Percentiles rank a stretch among this genome's conserved stretches.
phyloP scores from a whole-genome alignment of 352 stramenopile species.

The Phytophthora idaei region DNA sequence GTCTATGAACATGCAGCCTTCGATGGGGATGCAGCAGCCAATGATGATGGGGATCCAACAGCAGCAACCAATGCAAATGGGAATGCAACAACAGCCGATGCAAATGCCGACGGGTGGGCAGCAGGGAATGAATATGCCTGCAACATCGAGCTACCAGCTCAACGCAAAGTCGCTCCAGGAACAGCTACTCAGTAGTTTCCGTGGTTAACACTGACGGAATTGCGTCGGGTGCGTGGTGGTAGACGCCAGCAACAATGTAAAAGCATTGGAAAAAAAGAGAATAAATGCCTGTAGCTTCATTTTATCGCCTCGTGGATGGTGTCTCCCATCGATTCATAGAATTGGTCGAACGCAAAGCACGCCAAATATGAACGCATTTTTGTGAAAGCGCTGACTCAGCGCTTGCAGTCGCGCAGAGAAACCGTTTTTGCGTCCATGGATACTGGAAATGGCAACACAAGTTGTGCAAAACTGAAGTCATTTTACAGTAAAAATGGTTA shows the following conservation, averaged over 20 bases:
- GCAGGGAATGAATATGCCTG: constrained; percentile 22
- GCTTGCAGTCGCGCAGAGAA: too few species aligned
- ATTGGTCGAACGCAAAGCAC: too few species aligned
- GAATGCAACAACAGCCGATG: constrained; percentile 23
- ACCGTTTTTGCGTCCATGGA: too few species aligned
- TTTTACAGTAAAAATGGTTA: too few species aligned
- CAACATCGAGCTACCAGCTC: constrained; percentile 20
- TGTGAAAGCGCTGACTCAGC: too few species aligned
- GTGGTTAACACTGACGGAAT: constrained; percentile 5
- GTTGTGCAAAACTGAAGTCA: too few species aligned
- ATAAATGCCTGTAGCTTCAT: too few species aligned
- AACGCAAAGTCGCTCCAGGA: constrained; percentile 32
- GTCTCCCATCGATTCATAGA: too few species aligned
- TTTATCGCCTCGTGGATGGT: too few species aligned
- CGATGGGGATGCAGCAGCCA: constrained; percentile 18
- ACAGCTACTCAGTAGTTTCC: constrained; percentile 31
- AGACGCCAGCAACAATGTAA: neutral
- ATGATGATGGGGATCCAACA: constrained; percentile 18
- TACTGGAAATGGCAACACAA: too few species aligned
- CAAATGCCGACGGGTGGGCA: neutral
- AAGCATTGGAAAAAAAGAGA: too few species aligned
- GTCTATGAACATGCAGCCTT: constrained; percentile 20
- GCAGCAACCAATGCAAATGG: constrained; percentile 8
- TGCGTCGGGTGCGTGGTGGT: neutral
- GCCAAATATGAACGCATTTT: too few species aligned